Percentiles rank a stretch among this genome's conserved stretches.
These are phyloP conservation scores for Tuber umbilicatum DNA, from an alignment of 495 filamentous ascomycete species.

Conservation along the genomic window DNA sequence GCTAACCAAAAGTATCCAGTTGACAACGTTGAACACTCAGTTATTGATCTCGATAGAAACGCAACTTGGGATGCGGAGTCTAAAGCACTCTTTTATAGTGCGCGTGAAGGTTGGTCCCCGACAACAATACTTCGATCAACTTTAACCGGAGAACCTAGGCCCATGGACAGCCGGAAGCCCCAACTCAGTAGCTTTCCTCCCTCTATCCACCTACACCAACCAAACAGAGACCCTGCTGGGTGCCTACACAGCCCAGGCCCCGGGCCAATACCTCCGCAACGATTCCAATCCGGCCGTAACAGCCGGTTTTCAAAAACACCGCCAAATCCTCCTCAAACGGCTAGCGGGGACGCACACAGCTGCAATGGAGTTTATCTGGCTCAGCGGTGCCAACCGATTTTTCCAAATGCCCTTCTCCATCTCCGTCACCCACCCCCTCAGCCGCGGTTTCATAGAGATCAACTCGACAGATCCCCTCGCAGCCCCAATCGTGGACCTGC, in stretches of 20 bases:
- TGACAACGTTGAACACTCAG: constrained; percentile 35
- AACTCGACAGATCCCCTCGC: constrained; percentile 43
- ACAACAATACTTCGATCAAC: constrained; percentile 38
- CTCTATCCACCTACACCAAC: constrained; percentile 29
- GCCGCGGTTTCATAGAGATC: constrained; percentile 46
- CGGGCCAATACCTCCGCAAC: constrained; percentile 40
- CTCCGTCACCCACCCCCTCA: constrained; percentile 42
- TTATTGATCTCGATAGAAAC: constrained; percentile 42
- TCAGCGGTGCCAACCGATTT: constrained; percentile 19
- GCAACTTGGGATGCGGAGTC: constrained; percentile 47
- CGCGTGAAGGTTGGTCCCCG: constrained; percentile 40
- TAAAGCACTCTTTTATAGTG: constrained; percentile 45
- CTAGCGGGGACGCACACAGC: constrained; percentile 23
- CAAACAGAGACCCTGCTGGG: constrained; percentile 11
- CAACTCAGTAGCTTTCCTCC: constrained; percentile 43
- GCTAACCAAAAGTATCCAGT: constrained; percentile 8
- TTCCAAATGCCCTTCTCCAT: constrained; percentile 26
- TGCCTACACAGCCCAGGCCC: constrained; percentile 33
- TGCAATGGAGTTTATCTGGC: constrained; percentile 36
- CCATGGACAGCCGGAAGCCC: constrained; percentile 42
- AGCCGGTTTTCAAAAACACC: constrained; percentile 41
- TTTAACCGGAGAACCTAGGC: constrained; percentile 42
- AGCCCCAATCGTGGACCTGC: constrained; percentile 38
- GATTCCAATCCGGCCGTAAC: constrained; percentile 44
- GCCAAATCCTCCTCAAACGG: constrained; percentile 26